These are phyloP conservation scores for Oryza officinalis DNA, from an alignment of 176 grass and related monocot species.

Conservation along the genomic window DNA sequence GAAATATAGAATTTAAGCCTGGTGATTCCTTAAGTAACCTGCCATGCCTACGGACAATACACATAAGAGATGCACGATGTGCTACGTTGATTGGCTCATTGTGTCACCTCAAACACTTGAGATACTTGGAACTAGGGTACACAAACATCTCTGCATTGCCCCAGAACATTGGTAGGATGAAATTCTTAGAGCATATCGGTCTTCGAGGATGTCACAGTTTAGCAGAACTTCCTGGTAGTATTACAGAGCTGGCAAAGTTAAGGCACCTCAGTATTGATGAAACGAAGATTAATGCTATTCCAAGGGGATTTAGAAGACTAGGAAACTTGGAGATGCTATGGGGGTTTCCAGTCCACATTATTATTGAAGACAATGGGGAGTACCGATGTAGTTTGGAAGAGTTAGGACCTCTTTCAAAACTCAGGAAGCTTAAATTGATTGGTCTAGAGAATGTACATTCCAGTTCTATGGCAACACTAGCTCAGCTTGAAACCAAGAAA, in stretches of 20 bases:
- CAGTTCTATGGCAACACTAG: no score
- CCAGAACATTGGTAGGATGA: not conserved
- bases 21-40: not conserved
- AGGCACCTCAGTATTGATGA: not conserved
- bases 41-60: not conserved
- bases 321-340: no score
- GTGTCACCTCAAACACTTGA: not conserved
- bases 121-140: not conserved
- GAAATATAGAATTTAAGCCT: not conserved
- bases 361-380: no score
- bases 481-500: no score
- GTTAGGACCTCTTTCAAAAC: no score
- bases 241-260: not conserved
- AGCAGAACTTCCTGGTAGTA: not conserved
- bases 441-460: no score
- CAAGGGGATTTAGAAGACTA: no score
- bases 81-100: not conserved
- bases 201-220: not conserved
- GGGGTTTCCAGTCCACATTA: no score
- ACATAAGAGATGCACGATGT: not conserved
- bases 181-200: not conserved
- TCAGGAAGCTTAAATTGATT: no score
- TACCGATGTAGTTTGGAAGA: no score
- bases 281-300: no score
- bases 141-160: not conserved